Evolutionary conservation across 129 eudicot genomes (phyloP).

Genomic region (Calendula officinalis): DNA sequence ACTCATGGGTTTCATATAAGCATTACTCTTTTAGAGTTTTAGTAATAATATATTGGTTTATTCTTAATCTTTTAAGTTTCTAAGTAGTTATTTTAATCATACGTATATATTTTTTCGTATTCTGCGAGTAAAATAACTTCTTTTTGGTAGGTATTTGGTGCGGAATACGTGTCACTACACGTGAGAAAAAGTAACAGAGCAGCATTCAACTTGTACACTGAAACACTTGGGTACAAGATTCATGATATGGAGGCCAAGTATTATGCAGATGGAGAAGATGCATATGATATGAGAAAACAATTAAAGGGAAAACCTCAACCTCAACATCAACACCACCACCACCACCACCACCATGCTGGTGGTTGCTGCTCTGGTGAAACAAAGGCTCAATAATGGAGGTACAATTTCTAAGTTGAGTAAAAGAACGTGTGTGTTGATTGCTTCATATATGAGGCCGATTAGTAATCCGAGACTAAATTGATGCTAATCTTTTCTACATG

Average conservation of each 20-base stretch:
- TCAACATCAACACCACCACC: slow-evolving; percentile 62
- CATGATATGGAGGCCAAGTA: slow-evolving; percentile 87
- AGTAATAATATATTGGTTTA: too few relatives aligned
- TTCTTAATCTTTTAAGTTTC: too few relatives aligned
- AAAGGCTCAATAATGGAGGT: slow-evolving; percentile 27
- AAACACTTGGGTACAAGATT: slow-evolving; percentile 71
- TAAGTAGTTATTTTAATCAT: too few relatives aligned
- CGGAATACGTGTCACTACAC: slow-evolving; percentile 11
- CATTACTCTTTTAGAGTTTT: too few relatives aligned
- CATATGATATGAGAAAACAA: slow-evolving; percentile 86
- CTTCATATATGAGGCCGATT: not conserved
- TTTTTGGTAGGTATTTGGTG: slow-evolving; percentile 50
- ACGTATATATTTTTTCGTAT: too few relatives aligned
- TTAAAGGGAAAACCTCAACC: slow-evolving; percentile 56
- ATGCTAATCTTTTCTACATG: not conserved
- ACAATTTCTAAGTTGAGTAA: not conserved
- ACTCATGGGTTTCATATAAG: too few relatives aligned
- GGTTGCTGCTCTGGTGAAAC: slow-evolving; percentile 67
- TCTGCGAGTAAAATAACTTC: too few relatives aligned
- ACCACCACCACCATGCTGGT: slow-evolving; percentile 50
- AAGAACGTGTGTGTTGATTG: slow-evolving; percentile 5
- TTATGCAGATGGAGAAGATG: slow-evolving; percentile 94
- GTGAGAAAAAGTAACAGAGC: slow-evolving; percentile 89
- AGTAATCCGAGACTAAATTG: not conserved
- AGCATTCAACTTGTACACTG: slow-evolving; percentile 78